Base-by-base conservation (phyloP, 805 yeast species). In the Sungouiozyma ichnusensis region DNA sequence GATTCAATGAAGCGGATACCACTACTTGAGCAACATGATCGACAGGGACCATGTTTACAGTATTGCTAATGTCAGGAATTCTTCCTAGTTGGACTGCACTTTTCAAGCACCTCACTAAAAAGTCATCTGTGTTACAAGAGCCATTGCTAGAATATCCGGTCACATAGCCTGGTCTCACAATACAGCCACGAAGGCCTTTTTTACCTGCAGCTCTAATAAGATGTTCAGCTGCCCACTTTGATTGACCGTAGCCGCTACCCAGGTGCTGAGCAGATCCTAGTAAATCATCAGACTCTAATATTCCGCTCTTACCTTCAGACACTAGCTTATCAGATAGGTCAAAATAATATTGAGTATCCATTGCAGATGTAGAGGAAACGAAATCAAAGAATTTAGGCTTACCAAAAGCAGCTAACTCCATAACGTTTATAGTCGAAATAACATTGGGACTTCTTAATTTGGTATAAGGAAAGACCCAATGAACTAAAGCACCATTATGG, bases 401-500 rank as follows among this genome's bases (percentile, higher is more conserved):
- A 35, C 70, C 66, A 6, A 78, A 74, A 53, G 92, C 80, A 32
- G 70, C 57, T 53, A 88, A 64, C 57, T 78, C 78, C 74, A 92
- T 68, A 8, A 87, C 85, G 54, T 88, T 84, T 45, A 90, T 65
- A 0, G 97, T 83, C 36, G 95, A 79, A 44, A 88, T 66, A 27
- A 94, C 98, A 57, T 92, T 92, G 29, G 97, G 92, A 50, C 85
- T 95, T 53, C 97, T 77, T 55, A 92, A 69, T 50, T 84, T 85
- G 38, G 81, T 67, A 65, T 92, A 92, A 20, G 98, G 97, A 62
- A 84, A 92, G 2, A 88, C 96, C 99, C 99, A 92, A 63, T 92
- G 98, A 33, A 92, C 99, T 47, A 88, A 71, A 15, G 99, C 99
- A 68, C 97, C 98, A 53, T 92, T 92, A 63, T 92, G 99, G 47